phyloP scores from a whole-genome alignment of 257 asterid species.

The Eustoma russellianum region DNA sequence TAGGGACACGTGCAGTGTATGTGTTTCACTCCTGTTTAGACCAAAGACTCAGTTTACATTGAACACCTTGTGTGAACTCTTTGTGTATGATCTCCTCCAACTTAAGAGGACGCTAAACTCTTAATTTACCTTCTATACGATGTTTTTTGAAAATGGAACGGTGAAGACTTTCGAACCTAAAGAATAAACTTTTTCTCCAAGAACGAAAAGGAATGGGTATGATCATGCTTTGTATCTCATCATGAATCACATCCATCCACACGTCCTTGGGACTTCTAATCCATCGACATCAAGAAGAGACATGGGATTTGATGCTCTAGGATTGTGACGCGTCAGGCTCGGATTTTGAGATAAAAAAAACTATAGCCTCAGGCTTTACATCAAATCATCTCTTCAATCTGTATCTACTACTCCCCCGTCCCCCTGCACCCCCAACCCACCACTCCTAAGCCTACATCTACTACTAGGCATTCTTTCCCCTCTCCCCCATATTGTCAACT shows the following conservation, averaged over 20 bases:
- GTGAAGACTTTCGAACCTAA: too few species aligned
- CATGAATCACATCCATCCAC: slow-evolving; percentile 40
- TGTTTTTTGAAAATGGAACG: slow-evolving; percentile 8
- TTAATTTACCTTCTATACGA: not conserved
- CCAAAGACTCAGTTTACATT: too few species aligned
- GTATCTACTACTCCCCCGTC: slow-evolving; percentile 8
- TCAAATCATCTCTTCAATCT: slow-evolving; percentile 51
- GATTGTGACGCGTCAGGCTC: slow-evolving; percentile 45
- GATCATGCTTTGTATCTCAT: slow-evolving; percentile 48
- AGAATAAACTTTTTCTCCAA: not conserved
- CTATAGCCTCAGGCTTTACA: slow-evolving; percentile 35
- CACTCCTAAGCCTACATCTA: too few species aligned
- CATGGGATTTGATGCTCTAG: slow-evolving; percentile 17
- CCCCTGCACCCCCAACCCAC: too few species aligned
- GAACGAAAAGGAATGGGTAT: slow-evolving; percentile 12
- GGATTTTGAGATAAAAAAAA: slow-evolving; percentile 30
- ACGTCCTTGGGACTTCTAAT: slow-evolving; percentile 15
- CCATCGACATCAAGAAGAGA: slow-evolving; percentile 22
- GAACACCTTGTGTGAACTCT: too few species aligned
- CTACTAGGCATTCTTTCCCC: not conserved
- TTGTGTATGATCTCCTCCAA: not conserved
- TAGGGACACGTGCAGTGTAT: too few species aligned
- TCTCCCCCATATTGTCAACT: not conserved
- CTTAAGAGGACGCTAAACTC: too few species aligned
- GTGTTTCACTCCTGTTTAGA: too few species aligned